Conservation (phyloP, 345 rosid genomes). For the Stellera chamaejasme region DNA sequence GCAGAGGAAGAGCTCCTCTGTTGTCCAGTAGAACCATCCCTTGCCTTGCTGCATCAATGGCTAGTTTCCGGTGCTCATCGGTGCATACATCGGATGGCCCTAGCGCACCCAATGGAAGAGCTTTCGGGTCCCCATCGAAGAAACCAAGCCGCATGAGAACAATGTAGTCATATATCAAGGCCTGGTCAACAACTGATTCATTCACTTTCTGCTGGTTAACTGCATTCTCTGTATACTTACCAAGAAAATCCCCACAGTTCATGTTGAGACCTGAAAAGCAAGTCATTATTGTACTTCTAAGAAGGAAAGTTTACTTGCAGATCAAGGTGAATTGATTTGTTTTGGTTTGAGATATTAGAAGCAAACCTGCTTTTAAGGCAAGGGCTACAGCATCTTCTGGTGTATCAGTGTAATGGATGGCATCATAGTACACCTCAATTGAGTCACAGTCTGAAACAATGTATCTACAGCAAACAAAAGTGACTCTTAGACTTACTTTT, state of each 20-base stretch:
- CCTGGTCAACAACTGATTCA: slow-evolving; percentile 26
- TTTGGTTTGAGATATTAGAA: background rate
- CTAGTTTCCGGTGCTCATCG: slow-evolving; percentile 21
- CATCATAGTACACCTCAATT: slow-evolving; percentile 22
- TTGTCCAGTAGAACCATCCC: slow-evolving; percentile 32
- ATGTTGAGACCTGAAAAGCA: slow-evolving; percentile 25
- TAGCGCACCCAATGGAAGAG: slow-evolving; percentile 24
- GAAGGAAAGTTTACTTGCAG: background rate
- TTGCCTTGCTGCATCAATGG: slow-evolving; percentile 34
- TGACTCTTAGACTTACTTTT: background rate
- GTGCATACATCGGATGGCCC: slow-evolving; percentile 37
- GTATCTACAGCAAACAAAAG: slow-evolving; percentile 18
- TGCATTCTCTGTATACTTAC: slow-evolving; percentile 30
- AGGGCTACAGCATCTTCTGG: slow-evolving; percentile 48
- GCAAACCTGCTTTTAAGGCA: slow-evolving; percentile 32
- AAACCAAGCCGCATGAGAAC: slow-evolving; percentile 40
- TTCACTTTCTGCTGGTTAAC: slow-evolving; percentile 18
- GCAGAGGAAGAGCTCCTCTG: slow-evolving; percentile 29
- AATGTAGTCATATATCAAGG: slow-evolving; percentile 22
- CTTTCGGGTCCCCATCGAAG: slow-evolving; percentile 34
- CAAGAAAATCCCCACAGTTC: slow-evolving; percentile 31
- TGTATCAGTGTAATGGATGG: slow-evolving; percentile 21
- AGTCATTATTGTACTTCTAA: background rate
- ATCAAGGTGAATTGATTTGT: too few relatives aligned
- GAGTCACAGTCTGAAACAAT: slow-evolving; percentile 63